Evolutionary conservation across 2,329 filamentous ascomycete species (phyloP).

Genomic region (Nigrospora sphaerica): DNA sequence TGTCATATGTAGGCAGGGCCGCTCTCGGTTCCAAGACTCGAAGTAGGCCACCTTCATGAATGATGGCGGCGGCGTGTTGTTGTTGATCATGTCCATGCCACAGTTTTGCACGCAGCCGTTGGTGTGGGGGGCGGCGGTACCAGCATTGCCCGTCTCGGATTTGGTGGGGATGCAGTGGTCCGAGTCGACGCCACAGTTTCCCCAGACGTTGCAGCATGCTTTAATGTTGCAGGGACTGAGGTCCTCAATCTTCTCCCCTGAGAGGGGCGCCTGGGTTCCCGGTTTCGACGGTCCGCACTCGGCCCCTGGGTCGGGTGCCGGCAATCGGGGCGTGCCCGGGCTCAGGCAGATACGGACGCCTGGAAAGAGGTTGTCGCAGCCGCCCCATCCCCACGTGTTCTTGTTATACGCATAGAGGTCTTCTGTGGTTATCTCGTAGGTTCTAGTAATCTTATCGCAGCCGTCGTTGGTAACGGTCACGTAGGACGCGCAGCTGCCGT

Average conservation of each 20-base stretch:
- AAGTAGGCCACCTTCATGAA: background rate
- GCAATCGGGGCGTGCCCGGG: constrained; percentile 5
- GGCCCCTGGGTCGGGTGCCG: constrained; percentile 4
- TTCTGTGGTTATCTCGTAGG: constrained; percentile 18
- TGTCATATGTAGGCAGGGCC: background rate
- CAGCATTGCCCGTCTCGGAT: constrained; percentile 21
- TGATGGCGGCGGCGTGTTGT: constrained; percentile 8
- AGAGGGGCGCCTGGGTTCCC: constrained; percentile 5
- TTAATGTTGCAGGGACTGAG: constrained; percentile 27
- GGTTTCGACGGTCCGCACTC: constrained; percentile 7
- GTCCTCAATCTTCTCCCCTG: constrained; percentile 7
- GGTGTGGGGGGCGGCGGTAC: constrained; percentile 17
- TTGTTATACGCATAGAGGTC: constrained; percentile 29
- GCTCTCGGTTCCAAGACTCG: background rate
- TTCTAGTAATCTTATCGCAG: constrained; percentile 24
- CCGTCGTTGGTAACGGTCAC: constrained; percentile 23
- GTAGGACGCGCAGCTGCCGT: constrained; percentile 14
- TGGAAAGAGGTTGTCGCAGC: constrained; percentile 17
- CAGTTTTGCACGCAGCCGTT: constrained; percentile 33
- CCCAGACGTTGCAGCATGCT: constrained; percentile 33
- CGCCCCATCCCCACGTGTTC: constrained; percentile 30
- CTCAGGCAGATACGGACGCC: constrained; percentile 7
- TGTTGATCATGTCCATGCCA: constrained; percentile 25
- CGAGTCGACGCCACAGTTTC: constrained; percentile 24
- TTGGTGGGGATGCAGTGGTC: constrained; percentile 9